Conservation (phyloP, 257 asterid species). For the Ilex aquifolium region DNA sequence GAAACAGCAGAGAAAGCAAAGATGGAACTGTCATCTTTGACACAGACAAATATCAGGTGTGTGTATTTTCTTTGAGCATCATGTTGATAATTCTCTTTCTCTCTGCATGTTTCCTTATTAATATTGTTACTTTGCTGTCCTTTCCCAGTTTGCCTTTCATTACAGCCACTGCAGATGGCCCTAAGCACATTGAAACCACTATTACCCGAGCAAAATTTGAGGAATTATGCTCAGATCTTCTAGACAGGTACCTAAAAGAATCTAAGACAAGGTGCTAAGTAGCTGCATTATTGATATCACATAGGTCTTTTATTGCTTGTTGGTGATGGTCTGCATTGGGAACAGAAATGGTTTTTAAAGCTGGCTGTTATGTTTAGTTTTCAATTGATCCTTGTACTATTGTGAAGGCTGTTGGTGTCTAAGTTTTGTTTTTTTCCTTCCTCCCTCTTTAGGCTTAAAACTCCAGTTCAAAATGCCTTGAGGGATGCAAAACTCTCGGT, state of each 20-base stretch:
- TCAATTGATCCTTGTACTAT: no score
- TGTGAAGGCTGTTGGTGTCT: no score
- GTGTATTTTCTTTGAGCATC: neutral
- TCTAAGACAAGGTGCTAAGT: neutral
- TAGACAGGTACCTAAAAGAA: slow-evolving; percentile 53
- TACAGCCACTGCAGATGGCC: slow-evolving; percentile 98
- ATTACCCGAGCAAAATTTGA: slow-evolving; percentile 92
- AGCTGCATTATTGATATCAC: neutral
- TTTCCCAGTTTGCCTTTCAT: slow-evolving; percentile 83
- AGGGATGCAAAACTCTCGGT: slow-evolving; percentile 92
- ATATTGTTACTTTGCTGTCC: neutral
- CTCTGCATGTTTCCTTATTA: neutral
- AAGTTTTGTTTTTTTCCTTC: neutral
- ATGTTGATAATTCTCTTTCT: neutral
- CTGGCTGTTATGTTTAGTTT: no score
- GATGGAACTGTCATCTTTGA: slow-evolving; percentile 91
- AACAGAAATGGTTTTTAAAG: no score
- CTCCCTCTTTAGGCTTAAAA: slow-evolving; percentile 51
- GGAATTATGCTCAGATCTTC: slow-evolving; percentile 88
- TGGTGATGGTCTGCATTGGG: no score
- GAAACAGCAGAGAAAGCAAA: slow-evolving; percentile 99
- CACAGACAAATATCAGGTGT: slow-evolving; percentile 85
- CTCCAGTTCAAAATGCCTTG: slow-evolving; percentile 86
- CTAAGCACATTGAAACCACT: slow-evolving; percentile 91
- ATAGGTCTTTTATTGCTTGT: no score